Conservation (phyloP, 2,329 filamentous ascomycete genomes). For the Pseudopyrenochaeta lycopersici region DNA sequence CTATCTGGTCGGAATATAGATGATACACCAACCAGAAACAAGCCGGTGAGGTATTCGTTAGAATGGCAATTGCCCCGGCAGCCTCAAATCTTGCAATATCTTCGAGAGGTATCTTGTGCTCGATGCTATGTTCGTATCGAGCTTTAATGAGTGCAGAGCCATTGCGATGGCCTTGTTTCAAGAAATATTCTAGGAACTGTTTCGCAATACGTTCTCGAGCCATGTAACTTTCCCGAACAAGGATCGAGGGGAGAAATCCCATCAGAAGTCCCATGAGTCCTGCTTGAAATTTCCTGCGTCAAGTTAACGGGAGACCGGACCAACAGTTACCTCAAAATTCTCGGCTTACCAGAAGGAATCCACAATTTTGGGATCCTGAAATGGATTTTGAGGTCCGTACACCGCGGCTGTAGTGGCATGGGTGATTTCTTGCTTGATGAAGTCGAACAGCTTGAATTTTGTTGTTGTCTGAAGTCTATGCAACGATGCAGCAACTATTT, state of each 20-base stretch:
- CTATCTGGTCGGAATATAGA: neutral
- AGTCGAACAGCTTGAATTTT: conserved; percentile 19
- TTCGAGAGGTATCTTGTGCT: neutral
- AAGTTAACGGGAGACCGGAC: conserved; percentile 26
- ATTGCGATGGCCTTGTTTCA: neutral
- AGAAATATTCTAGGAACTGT: neutral
- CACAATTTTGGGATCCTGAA: conserved; percentile 35
- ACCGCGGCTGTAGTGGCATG: conserved; percentile 48
- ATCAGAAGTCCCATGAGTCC: neutral
- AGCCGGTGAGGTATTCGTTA: neutral
- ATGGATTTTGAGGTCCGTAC: conserved; percentile 53
- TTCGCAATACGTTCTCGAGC: neutral
- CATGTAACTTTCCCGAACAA: neutral
- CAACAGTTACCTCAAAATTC: neutral
- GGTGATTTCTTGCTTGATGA: conserved; percentile 39
- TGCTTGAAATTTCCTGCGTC: conserved; percentile 27
- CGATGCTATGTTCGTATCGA: neutral
- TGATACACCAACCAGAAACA: neutral
- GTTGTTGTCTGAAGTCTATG: neutral
- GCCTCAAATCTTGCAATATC: neutral
- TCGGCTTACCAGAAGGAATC: conserved; percentile 16
- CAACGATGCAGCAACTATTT: neutral
- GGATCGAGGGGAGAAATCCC: neutral
- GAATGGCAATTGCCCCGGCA: neutral
- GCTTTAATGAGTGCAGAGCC: neutral